These are phyloP conservation scores for Quercus lobata DNA, from an alignment of 331 rosid species.

Conservation along the genomic window DNA sequence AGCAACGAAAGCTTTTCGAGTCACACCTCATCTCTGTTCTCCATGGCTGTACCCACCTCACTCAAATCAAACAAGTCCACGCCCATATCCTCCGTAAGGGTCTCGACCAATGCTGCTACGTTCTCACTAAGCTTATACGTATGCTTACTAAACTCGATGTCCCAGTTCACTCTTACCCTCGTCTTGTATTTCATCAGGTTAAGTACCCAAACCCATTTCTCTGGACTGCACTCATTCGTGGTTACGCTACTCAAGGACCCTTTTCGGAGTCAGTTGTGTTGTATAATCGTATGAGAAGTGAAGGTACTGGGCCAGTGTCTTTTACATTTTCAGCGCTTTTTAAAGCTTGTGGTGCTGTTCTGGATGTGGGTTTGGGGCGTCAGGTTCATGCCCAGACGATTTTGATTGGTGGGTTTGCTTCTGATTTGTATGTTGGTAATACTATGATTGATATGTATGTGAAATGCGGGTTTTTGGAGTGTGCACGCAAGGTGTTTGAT, in stretches of 20 bases:
- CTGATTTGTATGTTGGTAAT: slow-evolving; percentile 46
- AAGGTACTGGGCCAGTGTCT: slow-evolving; percentile 26
- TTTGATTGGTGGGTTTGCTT: slow-evolving; percentile 39
- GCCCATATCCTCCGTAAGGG: slow-evolving; percentile 26
- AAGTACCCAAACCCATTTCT: slow-evolving; percentile 41
- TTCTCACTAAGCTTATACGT: slow-evolving; percentile 37
- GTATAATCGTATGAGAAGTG: slow-evolving; percentile 26
- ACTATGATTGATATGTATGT: slow-evolving; percentile 43
- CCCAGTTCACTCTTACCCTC: slow-evolving; percentile 27
- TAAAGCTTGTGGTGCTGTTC: slow-evolving; percentile 27
- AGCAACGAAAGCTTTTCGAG: slow-evolving; percentile 22
- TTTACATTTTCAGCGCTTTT: slow-evolving; percentile 45
- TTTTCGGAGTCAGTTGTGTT: slow-evolving; percentile 12
- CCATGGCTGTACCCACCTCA: slow-evolving; percentile 13
- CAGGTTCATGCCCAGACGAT: slow-evolving; percentile 40
- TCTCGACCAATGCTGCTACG: slow-evolving; percentile 26
- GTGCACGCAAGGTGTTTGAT: slow-evolving; percentile 37
- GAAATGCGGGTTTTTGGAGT: slow-evolving; percentile 16
- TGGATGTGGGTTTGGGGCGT: slow-evolving; percentile 25
- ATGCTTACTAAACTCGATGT: slow-evolving; percentile 25
- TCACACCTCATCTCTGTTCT: slow-evolving; percentile 22
- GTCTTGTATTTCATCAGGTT: slow-evolving; percentile 25
- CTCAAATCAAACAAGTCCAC: slow-evolving; percentile 31
- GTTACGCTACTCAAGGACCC: slow-evolving; percentile 26
- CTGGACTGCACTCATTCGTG: slow-evolving; percentile 47